Evolutionary conservation across 2,329 filamentous ascomycete genomes (phyloP).

Genomic region (Xylaria sp.): DNA sequence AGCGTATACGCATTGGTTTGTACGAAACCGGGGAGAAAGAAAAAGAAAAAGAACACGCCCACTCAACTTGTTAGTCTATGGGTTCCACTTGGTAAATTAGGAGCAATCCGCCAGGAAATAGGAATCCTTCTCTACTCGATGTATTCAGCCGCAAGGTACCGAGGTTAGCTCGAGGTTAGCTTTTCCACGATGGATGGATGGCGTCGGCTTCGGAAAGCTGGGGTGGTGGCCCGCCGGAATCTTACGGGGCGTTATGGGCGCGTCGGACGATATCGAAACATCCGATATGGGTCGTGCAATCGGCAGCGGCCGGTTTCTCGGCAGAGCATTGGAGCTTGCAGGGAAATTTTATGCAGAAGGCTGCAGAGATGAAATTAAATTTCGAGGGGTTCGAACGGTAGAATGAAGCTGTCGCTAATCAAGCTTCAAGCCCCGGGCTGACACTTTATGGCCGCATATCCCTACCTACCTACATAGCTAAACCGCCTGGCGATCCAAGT

Average conservation of each 20-base stretch:
- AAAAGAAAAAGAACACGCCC: not conserved
- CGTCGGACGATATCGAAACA: constrained; percentile 33
- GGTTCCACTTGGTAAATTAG: not conserved
- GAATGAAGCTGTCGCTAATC: not conserved
- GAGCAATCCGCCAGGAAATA: not conserved
- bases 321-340: constrained; percentile 1
- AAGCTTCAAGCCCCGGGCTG: not conserved
- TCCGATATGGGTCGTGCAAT: constrained; percentile 27
- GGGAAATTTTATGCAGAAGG: constrained; percentile 3
- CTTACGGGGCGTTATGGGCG: constrained; percentile 23
- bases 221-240: constrained; percentile 19
- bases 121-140: constrained; percentile 16
- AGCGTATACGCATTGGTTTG: not conserved
- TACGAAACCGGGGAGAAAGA: not conserved
- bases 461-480: not conserved
- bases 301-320: constrained; percentile 20
- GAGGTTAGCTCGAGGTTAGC: constrained; percentile 16
- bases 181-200: constrained; percentile 1
- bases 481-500: no score
- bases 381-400: constrained; percentile 7
- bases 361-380: not conserved
- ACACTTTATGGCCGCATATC: not conserved
- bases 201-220: constrained; percentile 17
- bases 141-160: constrained; percentile 19
- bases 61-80: not conserved